Base-by-base conservation (phyloP, 2,329 filamentous ascomycete genomes). In the Diaporthe ampelina region DNA sequence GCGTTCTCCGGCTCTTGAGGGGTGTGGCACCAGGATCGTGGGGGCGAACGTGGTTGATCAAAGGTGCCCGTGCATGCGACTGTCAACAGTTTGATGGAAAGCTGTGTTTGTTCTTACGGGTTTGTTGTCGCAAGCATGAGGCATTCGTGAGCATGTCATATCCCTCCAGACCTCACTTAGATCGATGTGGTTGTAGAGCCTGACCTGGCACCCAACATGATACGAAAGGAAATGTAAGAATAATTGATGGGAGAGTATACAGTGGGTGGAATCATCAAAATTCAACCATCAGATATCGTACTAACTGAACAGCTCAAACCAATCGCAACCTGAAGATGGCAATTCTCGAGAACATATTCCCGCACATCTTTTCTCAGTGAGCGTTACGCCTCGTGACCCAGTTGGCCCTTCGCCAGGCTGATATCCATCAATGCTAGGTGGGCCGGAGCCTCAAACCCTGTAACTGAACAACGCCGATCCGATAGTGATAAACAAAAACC, bases 401-500 rank as follows among this genome's bases (percentile, higher is more conserved):
- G 29, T 54, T 10, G 63, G 63, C 63, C 45, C 32, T 68, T 68
- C n/a, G 63, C 63, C 63, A 29, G 63, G 63, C 59, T 72, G 70
- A 32, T 72, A 37, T 59, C 70, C 70, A 63, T 72, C 35, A 50
- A 63, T 61, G 35, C 45, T 54, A 63, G 45, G 57, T 45, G 59
- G 57, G 70, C 70, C 58, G 57, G 45, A 72, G 57, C 70, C 70
- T 72, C 48, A 24, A 11, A 19, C 70, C 57, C 29, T 54, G 48
- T 43, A 72, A 54, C 35, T 61, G 57, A 63, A 72, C 35, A 75
- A 73, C 73, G 70, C 73, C 73, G 40, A 43, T 61, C 70, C 57
- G 50, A 54, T 43, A 43, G 24, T 45, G 35, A 45, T 63, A 72
- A 43, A 17, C 59, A n/a, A n/a, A 56, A 63, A 54, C 35, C 48